A percentile compares a stretch with the other conserved stretches of the same genome.
Evolutionary conservation across 2,329 filamentous ascomycete genomes (phyloP).

Genomic region (Aureobasidium sp.): DNA sequence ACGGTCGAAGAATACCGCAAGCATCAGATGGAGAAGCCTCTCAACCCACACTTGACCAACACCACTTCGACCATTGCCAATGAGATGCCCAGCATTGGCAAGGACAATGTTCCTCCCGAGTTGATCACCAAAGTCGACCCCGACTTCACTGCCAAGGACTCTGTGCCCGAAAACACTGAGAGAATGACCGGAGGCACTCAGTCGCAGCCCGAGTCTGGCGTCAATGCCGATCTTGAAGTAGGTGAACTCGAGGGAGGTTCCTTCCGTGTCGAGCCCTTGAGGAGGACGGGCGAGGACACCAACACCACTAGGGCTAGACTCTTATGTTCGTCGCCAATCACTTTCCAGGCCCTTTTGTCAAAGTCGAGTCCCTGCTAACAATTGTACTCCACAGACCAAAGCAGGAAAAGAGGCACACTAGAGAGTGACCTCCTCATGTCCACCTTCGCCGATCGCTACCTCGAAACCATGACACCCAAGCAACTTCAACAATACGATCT

Average conservation of each 20-base stretch:
- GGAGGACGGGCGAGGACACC: slow-evolving; percentile 73
- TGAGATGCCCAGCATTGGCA: slow-evolving; percentile 54
- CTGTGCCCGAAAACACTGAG: slow-evolving; percentile 55
- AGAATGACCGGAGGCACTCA: slow-evolving; percentile 60
- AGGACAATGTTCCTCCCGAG: slow-evolving; percentile 52
- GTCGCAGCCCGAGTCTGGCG: slow-evolving; percentile 38
- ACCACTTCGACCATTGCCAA: slow-evolving; percentile 57
- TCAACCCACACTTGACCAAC: slow-evolving; percentile 58
- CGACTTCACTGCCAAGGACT: slow-evolving; percentile 52
- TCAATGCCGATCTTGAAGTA: slow-evolving; percentile 63
- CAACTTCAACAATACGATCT: slow-evolving; percentile 34
- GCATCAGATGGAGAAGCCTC: slow-evolving; percentile 49
- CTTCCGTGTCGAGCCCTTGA: slow-evolving; percentile 86
- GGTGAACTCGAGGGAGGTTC: slow-evolving; percentile 81
- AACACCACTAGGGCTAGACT: slow-evolving; percentile 84
- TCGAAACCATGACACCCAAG: slow-evolving; percentile 59
- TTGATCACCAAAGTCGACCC: slow-evolving; percentile 50
- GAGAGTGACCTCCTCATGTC: slow-evolving; percentile 94
- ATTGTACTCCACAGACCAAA: slow-evolving; percentile 62
- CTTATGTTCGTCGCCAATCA: slow-evolving; percentile 48
- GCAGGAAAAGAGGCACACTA: slow-evolving; percentile 89
- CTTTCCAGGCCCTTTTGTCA: slow-evolving; percentile 6
- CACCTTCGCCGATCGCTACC: slow-evolving; percentile 79
- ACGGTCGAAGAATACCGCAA: slow-evolving; percentile 49
- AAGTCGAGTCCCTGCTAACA: slow-evolving; percentile 20